Evolutionary conservation across 106 monocot species (phyloP).

Genomic region (Dendrobium catenatum): DNA sequence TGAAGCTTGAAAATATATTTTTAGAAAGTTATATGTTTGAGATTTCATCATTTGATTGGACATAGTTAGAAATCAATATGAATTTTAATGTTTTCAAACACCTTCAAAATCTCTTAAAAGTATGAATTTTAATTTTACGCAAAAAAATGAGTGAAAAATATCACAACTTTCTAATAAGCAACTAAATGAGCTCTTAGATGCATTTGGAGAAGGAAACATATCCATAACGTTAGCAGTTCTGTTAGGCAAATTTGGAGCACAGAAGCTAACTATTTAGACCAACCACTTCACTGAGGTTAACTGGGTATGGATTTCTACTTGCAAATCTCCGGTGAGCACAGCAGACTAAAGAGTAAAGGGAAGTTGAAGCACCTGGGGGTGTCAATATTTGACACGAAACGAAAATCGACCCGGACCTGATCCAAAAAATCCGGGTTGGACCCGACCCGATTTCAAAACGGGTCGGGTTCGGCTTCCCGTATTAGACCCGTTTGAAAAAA

Average conservation of each 20-base stretch:
- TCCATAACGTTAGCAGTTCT: too few relatives aligned
- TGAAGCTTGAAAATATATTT: too few relatives aligned
- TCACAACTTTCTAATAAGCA: too few relatives aligned
- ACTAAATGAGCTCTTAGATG: too few relatives aligned
- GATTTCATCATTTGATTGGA: not conserved
- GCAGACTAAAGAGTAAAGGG: conserved; percentile 79
- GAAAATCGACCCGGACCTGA: too few relatives aligned
- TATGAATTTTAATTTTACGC: not conserved
- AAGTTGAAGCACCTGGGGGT: conserved; percentile 47
- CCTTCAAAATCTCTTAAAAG: not conserved
- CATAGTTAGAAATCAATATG: not conserved
- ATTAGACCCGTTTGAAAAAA: too few relatives aligned
- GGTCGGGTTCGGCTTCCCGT: too few relatives aligned
- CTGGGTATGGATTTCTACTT: conserved; percentile 56
- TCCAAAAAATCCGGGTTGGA: too few relatives aligned
- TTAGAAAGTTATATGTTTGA: too few relatives aligned
- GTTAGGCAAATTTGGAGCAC: conserved; percentile 47
- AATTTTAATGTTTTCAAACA: not conserved
- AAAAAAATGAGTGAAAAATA: not conserved
- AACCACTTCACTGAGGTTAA: conserved; percentile 55
- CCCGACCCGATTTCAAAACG: too few relatives aligned
- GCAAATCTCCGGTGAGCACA: conserved; percentile 55
- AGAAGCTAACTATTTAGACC: conserved; percentile 95
- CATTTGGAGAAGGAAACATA: too few relatives aligned
- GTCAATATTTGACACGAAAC: too few relatives aligned